Percentiles rank a stretch among this genome's conserved stretches.
These are phyloP conservation scores for Aspergillus pseudoglaucus DNA, from an alignment of 2,329 filamentous ascomycete species.

Conservation along the genomic window DNA sequence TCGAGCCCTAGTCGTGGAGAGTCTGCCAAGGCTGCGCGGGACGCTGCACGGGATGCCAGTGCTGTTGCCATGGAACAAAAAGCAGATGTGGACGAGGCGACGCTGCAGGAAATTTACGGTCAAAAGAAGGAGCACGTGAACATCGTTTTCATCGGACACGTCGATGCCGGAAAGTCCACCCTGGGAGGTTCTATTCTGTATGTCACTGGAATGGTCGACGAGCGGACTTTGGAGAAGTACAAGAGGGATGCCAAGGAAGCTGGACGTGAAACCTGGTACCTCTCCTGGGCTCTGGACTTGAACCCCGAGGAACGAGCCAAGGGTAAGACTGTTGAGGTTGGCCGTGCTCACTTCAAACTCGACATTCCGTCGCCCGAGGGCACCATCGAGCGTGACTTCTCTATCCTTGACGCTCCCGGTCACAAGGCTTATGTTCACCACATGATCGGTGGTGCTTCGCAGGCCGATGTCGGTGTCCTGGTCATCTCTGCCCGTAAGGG, in stretches of 20 bases:
- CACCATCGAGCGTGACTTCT: conserved; percentile 82
- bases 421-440: conserved; percentile 97
- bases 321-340: conserved; percentile 97
- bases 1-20: conserved; percentile 66
- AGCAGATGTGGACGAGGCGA: conserved; percentile 73
- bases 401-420: conserved; percentile 90
- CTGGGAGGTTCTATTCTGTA: conserved; percentile 90
- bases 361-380: conserved; percentile 29
- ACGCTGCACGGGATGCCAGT: conserved; percentile 66
- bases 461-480: conserved; percentile 88
- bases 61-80: conserved; percentile 76
- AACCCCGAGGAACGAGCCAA: conserved; percentile 94
- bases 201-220: conserved; percentile 97
- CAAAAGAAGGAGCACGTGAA: conserved; percentile 76
- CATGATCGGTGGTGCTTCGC: conserved; percentile 95
- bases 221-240: conserved; percentile 97
- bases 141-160: conserved; percentile 96
- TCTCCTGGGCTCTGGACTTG: conserved; percentile 96
- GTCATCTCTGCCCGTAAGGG: conserved; percentile 96
- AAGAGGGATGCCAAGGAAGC: conserved; percentile 94
- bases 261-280: conserved; percentile 95
- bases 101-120: conserved; percentile 86
- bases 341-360: conserved; percentile 92
- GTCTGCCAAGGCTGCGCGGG: conserved; percentile 52
- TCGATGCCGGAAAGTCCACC: conserved; percentile 96